These are phyloP conservation scores for Silene uniflora DNA, from an alignment of 148 eudicot species.

Conservation along the genomic window DNA sequence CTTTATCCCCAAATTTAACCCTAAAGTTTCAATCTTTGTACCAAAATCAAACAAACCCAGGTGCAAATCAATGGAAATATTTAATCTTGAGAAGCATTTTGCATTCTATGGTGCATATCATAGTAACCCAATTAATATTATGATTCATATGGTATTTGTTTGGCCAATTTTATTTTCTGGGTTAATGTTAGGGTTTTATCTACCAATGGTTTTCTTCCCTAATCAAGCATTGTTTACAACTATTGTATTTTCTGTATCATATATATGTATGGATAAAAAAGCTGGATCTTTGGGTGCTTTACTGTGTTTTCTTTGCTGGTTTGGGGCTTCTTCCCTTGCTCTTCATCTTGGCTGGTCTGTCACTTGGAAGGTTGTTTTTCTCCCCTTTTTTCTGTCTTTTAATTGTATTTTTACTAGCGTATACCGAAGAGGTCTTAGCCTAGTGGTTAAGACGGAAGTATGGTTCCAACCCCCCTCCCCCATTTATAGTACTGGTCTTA, in stretches of 20 bases:
- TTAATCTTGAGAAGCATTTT: constrained; percentile 72
- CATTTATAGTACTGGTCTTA: too few relatives aligned
- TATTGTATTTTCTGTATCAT: constrained; percentile 36
- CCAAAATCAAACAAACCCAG: background rate
- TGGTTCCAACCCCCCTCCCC: too few relatives aligned
- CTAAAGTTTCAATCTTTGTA: constrained; percentile 20
- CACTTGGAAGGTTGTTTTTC: constrained; percentile 57
- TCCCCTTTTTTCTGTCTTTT: too few relatives aligned
- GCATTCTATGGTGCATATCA: constrained; percentile 88
- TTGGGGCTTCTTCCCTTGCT: constrained; percentile 40
- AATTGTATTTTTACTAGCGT: too few relatives aligned
- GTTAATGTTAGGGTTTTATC: constrained; percentile 41
- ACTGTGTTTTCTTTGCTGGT: constrained; percentile 51
- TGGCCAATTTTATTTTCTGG: constrained; percentile 71
- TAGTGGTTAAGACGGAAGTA: too few relatives aligned
- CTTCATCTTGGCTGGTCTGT: constrained; percentile 40
- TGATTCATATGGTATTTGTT: constrained; percentile 73
- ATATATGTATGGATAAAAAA: constrained; percentile 51
- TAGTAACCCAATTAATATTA: constrained; percentile 62
- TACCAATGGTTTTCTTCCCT: constrained; percentile 40
- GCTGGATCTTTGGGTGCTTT: constrained; percentile 59
- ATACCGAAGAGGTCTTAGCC: too few relatives aligned
- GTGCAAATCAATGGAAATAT: constrained; percentile 34
- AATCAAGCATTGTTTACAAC: constrained; percentile 36
- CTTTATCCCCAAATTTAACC: background rate